Percentiles rank a stretch among this genome's conserved stretches.
Conservation (phyloP, 176 grass and related monocot species). For the Miscanthus lutarioriparius region DNA sequence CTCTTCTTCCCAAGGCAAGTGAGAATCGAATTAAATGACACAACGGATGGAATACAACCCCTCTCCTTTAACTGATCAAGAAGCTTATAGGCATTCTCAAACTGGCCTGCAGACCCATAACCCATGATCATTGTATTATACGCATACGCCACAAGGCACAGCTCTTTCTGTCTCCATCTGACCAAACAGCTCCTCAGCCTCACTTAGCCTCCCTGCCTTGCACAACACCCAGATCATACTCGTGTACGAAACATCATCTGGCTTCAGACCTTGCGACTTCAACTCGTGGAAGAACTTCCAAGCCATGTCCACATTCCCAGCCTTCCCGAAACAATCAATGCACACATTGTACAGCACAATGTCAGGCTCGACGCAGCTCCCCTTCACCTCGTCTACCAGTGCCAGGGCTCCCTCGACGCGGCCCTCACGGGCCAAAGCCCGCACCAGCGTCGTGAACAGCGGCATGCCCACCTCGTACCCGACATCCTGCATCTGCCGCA, state of each 20-base stretch:
- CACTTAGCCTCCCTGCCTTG: constrained; percentile 59
- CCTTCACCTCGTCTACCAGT: constrained; percentile 77
- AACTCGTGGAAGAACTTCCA: constrained; percentile 97
- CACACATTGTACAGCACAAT: constrained; percentile 87
- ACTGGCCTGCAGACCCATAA: constrained; percentile 69
- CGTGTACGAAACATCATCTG: constrained; percentile 82
- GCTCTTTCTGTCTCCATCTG: constrained; percentile 60
- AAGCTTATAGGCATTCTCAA: constrained; percentile 69
- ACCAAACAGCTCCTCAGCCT: constrained; percentile 76
- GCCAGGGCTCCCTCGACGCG: constrained; percentile 49
- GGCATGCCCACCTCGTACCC: constrained; percentile 84
- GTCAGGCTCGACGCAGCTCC: constrained; percentile 75
- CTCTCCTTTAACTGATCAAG: constrained; percentile 81
- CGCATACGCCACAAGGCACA: constrained; percentile 74
- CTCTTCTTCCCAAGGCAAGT: constrained; percentile 81
- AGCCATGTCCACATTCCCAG: constrained; percentile 81
- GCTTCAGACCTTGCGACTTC: constrained; percentile 66
- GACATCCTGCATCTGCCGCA: constrained; percentile 88
- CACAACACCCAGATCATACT: constrained; percentile 96
- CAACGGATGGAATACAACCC: constrained; percentile 85
- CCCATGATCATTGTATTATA: constrained; percentile 98
- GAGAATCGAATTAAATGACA: constrained; percentile 91
- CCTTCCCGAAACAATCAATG: constrained; percentile 90
- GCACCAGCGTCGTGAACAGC: constrained; percentile 77
- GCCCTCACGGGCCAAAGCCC: constrained; percentile 63